A percentile compares a stretch with the other conserved stretches of the same genome.
These are phyloP conservation scores for Penicillium digitatum DNA, from an alignment of 2,329 filamentous ascomycete genomes.

Conservation along the genomic window DNA sequence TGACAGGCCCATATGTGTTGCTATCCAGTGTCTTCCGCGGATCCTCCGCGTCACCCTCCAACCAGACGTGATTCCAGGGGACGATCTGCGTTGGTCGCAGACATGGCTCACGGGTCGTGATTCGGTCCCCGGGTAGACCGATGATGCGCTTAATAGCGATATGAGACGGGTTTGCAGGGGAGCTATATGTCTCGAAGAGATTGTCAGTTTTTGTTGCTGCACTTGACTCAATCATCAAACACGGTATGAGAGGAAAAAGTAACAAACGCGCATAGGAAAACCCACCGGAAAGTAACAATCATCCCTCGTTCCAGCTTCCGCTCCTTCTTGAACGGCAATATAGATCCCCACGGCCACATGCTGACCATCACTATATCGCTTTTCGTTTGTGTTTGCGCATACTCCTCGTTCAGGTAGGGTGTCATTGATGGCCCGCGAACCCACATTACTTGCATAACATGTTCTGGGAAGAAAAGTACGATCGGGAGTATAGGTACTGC, in stretches of 20 bases:
- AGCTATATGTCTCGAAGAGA: slow-evolving; percentile 48
- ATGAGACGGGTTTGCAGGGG: slow-evolving; percentile 65
- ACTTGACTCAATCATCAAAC: neutral
- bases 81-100: slow-evolving; percentile 55
- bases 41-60: slow-evolving; percentile 77
- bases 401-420: slow-evolving; percentile 68
- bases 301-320: slow-evolving; percentile 64
- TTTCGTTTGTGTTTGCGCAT: slow-evolving; percentile 43
- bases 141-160: slow-evolving; percentile 78
- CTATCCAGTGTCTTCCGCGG: slow-evolving; percentile 71
- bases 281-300: slow-evolving; percentile 61
- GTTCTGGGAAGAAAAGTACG: slow-evolving; percentile 38
- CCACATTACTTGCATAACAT: slow-evolving; percentile 42
- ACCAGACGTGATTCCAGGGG: slow-evolving; percentile 84
- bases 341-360: slow-evolving; percentile 47
- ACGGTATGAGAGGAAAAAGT: neutral
- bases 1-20: slow-evolving; percentile 84
- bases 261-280: neutral
- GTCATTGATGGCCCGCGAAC: slow-evolving; percentile 64
- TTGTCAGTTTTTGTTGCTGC: neutral
- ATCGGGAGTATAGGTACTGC: slow-evolving; percentile 38
- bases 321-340: slow-evolving; percentile 48
- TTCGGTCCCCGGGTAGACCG: slow-evolving; percentile 72
- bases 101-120: slow-evolving; percentile 63
- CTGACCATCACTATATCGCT: slow-evolving; percentile 44